Conservation (phyloP, 495 filamentous ascomycete genomes). For the Monascus purpureus region DNA sequence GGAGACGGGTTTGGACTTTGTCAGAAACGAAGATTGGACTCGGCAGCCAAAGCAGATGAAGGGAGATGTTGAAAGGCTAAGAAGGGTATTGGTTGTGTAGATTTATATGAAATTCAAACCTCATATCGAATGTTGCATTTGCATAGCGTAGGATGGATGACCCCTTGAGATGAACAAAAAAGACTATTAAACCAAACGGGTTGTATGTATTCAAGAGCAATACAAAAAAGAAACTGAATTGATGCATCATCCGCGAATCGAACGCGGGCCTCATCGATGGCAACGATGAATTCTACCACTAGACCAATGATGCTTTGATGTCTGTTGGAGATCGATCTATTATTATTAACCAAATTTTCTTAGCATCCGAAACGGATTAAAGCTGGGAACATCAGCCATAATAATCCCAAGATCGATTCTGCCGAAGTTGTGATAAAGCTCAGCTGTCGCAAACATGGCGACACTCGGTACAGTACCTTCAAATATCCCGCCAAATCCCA, state of each 20-base stretch:
- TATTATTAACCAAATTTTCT: too few species aligned
- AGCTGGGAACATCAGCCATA: too few species aligned
- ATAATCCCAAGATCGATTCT: too few species aligned
- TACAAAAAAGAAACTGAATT: conserved; percentile 9
- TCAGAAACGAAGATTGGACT: conserved; percentile 30
- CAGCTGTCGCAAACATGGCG: conserved; percentile 26
- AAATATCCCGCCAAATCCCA: conserved; percentile 29
- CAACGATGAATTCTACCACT: conserved; percentile 48
- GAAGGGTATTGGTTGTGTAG: conserved; percentile 5
- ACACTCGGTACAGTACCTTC: conserved; percentile 13
- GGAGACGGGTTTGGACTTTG: conserved; percentile 17
- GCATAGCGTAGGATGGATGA: too few species aligned
- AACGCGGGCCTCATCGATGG: conserved; percentile 47
- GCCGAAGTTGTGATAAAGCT: neutral
- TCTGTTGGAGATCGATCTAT: neutral
- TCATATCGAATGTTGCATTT: neutral
- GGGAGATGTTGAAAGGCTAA: conserved; percentile 18
- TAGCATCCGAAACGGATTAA: too few species aligned
- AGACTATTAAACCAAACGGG: too few species aligned
- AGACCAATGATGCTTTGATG: conserved; percentile 37
- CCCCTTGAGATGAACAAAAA: too few species aligned
- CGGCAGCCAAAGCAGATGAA: conserved; percentile 25
- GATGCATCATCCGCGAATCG: conserved; percentile 46
- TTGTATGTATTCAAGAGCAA: too few species aligned
- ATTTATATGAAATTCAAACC: neutral